phyloP scores from a whole-genome alignment of 2,329 filamentous ascomycete species.

The Penicillium sp. region DNA sequence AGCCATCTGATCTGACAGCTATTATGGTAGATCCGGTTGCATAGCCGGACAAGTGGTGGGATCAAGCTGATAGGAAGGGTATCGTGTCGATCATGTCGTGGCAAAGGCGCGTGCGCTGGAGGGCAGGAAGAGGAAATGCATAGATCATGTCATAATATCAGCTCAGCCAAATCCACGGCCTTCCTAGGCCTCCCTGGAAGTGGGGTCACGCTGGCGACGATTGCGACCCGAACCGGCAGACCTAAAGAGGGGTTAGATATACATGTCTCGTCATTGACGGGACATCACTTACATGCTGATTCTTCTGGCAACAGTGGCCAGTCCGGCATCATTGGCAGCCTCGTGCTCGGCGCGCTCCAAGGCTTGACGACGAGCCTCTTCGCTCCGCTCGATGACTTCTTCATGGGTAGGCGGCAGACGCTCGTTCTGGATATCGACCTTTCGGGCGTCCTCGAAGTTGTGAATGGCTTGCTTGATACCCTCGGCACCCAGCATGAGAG shows the following conservation, averaged over 20 bases:
- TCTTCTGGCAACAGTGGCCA: conserved; percentile 82
- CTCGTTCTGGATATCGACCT: conserved; percentile 97
- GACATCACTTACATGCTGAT: conserved; percentile 82
- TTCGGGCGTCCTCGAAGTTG: conserved; percentile 93
- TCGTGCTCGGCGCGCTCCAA: conserved; percentile 82
- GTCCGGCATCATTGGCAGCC: conserved; percentile 84
- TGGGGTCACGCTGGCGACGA: conserved; percentile 32
- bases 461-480: conserved; percentile 98
- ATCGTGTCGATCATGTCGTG: conserved; percentile 28
- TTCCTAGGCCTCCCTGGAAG: conserved; percentile 27
- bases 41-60: conserved; percentile 11
- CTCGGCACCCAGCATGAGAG: conserved; percentile 95
- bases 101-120: conserved; percentile 23
- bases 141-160: conserved; percentile 28
- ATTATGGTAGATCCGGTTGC: conserved; percentile 13
- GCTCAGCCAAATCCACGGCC: conserved; percentile 17
- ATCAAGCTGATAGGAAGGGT: conserved; percentile 26
- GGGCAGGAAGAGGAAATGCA: conserved; percentile 24
- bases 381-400: conserved; percentile 79
- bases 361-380: conserved; percentile 77
- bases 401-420: conserved; percentile 87
- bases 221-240: conserved; percentile 39
- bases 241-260: conserved; percentile 28
- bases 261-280: not conserved
- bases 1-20: conserved; percentile 14